Base-by-base conservation (phyloP, 23 red algal species). In the Cyanidium caldarium region DNA sequence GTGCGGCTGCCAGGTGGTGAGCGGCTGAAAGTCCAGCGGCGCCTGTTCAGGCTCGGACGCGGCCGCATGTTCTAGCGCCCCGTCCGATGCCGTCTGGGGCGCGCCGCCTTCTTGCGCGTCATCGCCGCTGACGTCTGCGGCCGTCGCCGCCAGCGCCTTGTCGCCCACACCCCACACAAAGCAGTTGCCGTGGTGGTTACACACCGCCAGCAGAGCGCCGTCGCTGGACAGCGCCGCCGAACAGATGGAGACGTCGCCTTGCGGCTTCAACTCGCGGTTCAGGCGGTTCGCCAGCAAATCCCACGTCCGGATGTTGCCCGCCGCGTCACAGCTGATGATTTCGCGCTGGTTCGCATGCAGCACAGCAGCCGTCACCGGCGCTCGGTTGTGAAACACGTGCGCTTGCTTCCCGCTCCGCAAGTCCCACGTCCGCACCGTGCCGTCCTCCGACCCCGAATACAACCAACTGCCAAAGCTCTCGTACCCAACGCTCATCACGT, bases 391-490 rank as follows among this genome's bases (percentile, higher is more conserved):
- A 5, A 72, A 61, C 25, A 46, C 34, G 7, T 40, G 25, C 0
- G 51, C 33, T 12, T 26, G 61, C 44, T 39, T 45, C 26, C 34
- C 33, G 5, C 7, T 31, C 1, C 72, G 44, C 3, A 36, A 31
- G 40, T 83, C 72, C 80, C 80, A 83, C 46, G 51, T 57, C 26
- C 41, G 23, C 5, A 83, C 33, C 15, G 33, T 67, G 14, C 44
- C 51, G 35, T 83, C 80, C 30, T 83, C 80, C 36, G 69, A 67
- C 34, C 71, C 72, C 33, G 37, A 67, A 19, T 73, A 75, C 30
- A 73, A 36, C 43, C 44, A 70, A 0, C 37, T 44, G 10, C 78
- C 78, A 36, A 40, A 33, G 0, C n/a, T 21, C 16, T 43, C 58
- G 17, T 58, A 83, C 1, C 40, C 80, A 37, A 83, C 15, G 37